Evolutionary conservation across 495 filamentous ascomycete genomes (phyloP), one percentile per base, ranked within the genome.

Genomic region (Rusavskia elegans): DNA sequence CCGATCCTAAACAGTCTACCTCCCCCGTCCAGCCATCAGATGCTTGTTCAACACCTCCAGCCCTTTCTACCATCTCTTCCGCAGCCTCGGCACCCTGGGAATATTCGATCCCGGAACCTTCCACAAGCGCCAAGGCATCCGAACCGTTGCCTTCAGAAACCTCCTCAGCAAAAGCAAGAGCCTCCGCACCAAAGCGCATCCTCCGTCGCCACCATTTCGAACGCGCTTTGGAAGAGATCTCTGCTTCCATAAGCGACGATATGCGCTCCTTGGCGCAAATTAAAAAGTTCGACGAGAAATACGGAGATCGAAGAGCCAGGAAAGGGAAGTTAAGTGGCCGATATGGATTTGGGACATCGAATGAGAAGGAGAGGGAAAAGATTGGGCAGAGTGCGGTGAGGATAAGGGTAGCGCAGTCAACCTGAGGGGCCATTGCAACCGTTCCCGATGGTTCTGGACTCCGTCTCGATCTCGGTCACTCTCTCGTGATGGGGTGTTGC

Each of bases 271-370:
- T 98, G 50, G 74, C 76, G 51, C 86, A 86, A 21, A 95, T 98
- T 56, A 72, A 84, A 49, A 94, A 95, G 69, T 98, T 97, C 64
- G 93, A 98, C 63, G 87, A 93, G 69, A 86, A 89, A 62, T 98
- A 85, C 66, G 92, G 92, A 20, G 89, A 96, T 68, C 78, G 84
- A n/a, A 86, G 81, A 49, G 78, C 81, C 6, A 76, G 76, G 59
- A 75, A 76, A 59, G 82, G 80, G 69, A 85, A 79, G 66, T 74
- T 66, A 59, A 48, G 55, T 13, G 64, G 50, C 3, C 67, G 66
- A 0, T 81, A 83, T 64, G 85, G 85, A 8, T 88, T 88, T 63
- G 79, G 75, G 48, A 70, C 72, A 0, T 68, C 63, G n/a, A 55
- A 61, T 14, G 62, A 65, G 25, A 58, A 46, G 11, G 64, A 72